A percentile compares a stretch with the other conserved stretches of the same genome.
These are phyloP conservation scores for Dendrocalamus latiflorus DNA, from an alignment of 202 grass and related monocot genomes.

Conservation along the genomic window DNA sequence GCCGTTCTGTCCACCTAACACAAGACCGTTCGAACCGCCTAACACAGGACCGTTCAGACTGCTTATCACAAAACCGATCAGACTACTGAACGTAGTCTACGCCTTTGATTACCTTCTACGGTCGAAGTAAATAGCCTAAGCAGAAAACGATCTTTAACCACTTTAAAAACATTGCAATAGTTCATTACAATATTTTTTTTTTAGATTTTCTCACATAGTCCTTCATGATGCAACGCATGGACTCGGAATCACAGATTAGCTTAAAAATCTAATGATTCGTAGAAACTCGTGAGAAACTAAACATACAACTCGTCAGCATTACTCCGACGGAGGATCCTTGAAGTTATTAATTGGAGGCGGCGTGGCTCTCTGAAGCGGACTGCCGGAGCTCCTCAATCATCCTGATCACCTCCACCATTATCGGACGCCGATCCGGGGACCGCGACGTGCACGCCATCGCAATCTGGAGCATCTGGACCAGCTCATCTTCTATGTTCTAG, in stretches of 20 bases:
- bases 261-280: not conserved
- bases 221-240: no score
- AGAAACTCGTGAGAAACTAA: not conserved
- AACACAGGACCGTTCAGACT: no score
- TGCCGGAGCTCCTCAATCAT: slow-evolving; percentile 72
- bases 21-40: no score
- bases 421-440: slow-evolving; percentile 61
- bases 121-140: no score
- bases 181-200: no score
- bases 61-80: no score
- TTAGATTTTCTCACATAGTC: no score
- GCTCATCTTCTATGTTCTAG: slow-evolving; percentile 73
- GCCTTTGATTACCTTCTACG: no score
- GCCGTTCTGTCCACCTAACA: no score
- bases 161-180: no score
- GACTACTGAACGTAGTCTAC: no score
- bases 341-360: slow-evolving; percentile 38
- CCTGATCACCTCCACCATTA: slow-evolving; percentile 60
- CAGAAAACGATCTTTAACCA: no score
- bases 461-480: slow-evolving; percentile 92
- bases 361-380: slow-evolving; percentile 37
- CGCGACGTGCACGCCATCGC: slow-evolving; percentile 69
- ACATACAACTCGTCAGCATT: not conserved
- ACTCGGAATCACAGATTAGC: not conserved
- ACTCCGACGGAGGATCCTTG: slow-evolving; percentile 33